phyloP scores from a whole-genome alignment of 2,329 filamentous ascomycete species.

The Nemania sp. region DNA sequence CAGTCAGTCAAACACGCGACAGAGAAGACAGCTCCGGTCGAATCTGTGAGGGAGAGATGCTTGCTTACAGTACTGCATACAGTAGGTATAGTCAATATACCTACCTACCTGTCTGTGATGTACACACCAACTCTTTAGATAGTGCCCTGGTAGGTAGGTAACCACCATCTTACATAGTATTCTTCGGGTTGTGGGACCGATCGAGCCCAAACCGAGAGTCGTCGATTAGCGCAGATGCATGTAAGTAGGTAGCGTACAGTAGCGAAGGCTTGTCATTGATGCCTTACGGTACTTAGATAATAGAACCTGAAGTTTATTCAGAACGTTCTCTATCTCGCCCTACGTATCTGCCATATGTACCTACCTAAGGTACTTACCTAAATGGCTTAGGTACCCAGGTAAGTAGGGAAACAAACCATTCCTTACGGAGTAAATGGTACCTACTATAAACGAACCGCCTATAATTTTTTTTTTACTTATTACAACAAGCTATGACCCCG shows the following conservation, averaged over 20 bases:
- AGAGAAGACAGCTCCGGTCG: neutral
- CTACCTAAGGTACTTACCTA: neutral
- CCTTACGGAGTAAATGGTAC: too few species aligned
- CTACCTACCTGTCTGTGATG: too few species aligned
- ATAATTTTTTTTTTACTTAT: too few species aligned
- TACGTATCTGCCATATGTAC: neutral
- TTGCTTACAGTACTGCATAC: too few species aligned
- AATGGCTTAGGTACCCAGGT: too few species aligned
- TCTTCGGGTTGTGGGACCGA: slow-evolving; percentile 36
- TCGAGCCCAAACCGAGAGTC: slow-evolving; percentile 42
- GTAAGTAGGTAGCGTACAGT: slow-evolving; percentile 9
- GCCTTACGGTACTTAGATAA: neutral
- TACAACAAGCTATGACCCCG: too few species aligned
- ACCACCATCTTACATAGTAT: slow-evolving; percentile 16
- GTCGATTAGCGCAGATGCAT: slow-evolving; percentile 9
- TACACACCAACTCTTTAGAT: too few species aligned
- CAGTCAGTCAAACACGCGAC: neutral
- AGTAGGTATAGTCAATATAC: too few species aligned
- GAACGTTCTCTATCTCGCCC: neutral
- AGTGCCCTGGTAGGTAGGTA: neutral
- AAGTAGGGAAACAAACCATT: too few species aligned
- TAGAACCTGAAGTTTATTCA: too few species aligned
- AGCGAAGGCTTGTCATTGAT: neutral
- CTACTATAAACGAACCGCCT: too few species aligned
- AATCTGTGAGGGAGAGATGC: too few species aligned